Percentiles rank a stretch among this genome's conserved stretches.
Evolutionary conservation across 148 eudicot species (phyloP).

Genomic region (Dysphania ambrosioides): DNA sequence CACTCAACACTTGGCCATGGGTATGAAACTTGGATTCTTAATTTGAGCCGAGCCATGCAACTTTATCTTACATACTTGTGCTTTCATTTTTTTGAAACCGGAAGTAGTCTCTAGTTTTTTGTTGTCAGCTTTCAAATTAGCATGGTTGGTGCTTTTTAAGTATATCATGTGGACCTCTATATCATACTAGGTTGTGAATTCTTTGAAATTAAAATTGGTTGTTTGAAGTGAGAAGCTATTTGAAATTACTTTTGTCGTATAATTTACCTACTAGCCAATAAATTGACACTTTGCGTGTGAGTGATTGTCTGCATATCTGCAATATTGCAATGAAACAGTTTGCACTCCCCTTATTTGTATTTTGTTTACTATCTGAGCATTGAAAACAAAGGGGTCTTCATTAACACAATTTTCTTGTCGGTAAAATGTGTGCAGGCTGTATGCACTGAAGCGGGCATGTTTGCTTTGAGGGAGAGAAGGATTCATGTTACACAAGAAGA

Average conservation of each 20-base stretch:
- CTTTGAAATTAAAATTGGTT: no score
- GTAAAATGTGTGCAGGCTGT: constrained; percentile 22
- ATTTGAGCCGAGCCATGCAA: no score
- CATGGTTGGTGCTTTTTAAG: not conserved
- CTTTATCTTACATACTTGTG: no score
- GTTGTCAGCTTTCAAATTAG: not conserved
- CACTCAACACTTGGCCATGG: no score
- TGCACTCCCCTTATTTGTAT: no score
- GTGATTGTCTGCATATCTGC: not conserved
- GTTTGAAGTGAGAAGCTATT: no score
- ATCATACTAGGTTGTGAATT: no score
- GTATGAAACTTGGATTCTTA: no score
- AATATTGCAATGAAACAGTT: not conserved
- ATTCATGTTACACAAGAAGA: constrained; percentile 54
- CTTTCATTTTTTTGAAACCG: not conserved
- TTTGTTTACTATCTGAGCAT: not conserved
- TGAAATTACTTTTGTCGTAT: no score
- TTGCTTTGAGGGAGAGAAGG: constrained; percentile 54
- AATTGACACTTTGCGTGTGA: not conserved
- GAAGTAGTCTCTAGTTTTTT: not conserved
- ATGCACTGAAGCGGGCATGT: constrained; percentile 56
- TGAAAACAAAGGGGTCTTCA: not conserved
- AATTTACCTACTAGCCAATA: not conserved
- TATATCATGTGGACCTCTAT: no score
- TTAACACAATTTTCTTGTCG: not conserved